phyloP scores from a whole-genome alignment of 78 protist species.

The Isochrysis galbana region DNA sequence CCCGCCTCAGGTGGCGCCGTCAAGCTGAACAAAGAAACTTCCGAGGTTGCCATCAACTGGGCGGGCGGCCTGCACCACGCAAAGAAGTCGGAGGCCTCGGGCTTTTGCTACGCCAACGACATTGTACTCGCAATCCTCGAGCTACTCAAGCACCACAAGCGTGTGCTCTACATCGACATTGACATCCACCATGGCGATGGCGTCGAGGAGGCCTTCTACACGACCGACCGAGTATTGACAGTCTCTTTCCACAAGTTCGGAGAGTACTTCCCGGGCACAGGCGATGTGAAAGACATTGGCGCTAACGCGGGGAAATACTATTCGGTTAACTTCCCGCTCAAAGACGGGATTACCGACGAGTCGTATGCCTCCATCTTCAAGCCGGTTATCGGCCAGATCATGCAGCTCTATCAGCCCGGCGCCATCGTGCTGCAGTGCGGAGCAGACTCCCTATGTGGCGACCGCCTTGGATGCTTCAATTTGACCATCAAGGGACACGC shows the following conservation, averaged over 20 bases:
- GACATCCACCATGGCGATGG: conserved; percentile 99
- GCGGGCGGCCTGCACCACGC: conserved; percentile 97
- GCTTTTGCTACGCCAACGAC: conserved; percentile 99
- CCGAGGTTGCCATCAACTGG: conserved; percentile 98
- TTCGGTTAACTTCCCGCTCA: conserved; percentile 94
- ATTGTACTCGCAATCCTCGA: conserved; percentile 96
- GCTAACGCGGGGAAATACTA: conserved; percentile 82
- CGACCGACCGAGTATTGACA: conserved; percentile 94
- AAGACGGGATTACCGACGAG: conserved; percentile 95
- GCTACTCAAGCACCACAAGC: conserved; percentile 83
- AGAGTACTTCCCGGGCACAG: conserved; percentile 98
- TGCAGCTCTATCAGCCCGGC: conserved; percentile 78
- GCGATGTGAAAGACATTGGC: conserved; percentile 89
- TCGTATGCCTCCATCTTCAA: conserved; percentile 82
- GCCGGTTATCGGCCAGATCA: conserved; percentile 69
- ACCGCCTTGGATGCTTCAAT: conserved; percentile 97
- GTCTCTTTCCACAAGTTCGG: conserved; percentile 93
- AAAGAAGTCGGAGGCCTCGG: conserved; percentile 90
- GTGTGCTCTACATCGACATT: conserved; percentile 97
- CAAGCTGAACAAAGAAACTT: conserved; percentile 70
- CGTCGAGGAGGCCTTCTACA: conserved; percentile 93
- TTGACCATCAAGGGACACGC: conserved; percentile 78
- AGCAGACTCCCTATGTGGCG: conserved; percentile 97
- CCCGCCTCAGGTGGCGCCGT: conserved; percentile 89
- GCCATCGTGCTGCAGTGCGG: conserved; percentile 97